A percentile compares a stretch with the other conserved stretches of the same genome.
Evolutionary conservation across 305 asterid genomes (phyloP).

Genomic region (Stenogyne calaminthoides): DNA sequence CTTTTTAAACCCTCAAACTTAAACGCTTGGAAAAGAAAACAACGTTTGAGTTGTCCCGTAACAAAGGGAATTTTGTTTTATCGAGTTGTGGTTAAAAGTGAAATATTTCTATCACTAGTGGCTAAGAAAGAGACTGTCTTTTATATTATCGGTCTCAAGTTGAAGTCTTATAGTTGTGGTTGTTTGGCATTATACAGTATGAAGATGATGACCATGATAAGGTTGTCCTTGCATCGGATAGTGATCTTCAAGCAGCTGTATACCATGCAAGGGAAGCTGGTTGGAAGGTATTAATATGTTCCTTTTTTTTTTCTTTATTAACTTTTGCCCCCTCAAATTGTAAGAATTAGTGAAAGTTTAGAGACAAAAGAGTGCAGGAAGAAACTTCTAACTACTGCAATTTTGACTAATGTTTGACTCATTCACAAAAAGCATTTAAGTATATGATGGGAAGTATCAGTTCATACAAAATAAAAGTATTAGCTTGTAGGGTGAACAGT

Average conservation of each 20-base stretch:
- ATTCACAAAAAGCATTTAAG: no score
- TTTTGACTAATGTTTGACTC: no score
- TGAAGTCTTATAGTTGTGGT: conserved; percentile 19
- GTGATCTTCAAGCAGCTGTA: conserved; percentile 91
- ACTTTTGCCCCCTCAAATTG: background rate
- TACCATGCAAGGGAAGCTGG: conserved; percentile 89
- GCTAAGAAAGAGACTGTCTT: background rate
- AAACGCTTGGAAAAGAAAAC: background rate
- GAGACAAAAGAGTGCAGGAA: no score
- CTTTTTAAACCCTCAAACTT: background rate
- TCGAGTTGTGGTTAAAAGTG: background rate
- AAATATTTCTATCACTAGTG: background rate
- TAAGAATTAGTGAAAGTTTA: background rate
- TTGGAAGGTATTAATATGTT: conserved; percentile 69
- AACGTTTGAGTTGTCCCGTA: no score
- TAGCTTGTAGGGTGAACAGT: no score
- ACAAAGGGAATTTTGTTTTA: background rate
- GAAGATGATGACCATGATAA: conserved; percentile 95
- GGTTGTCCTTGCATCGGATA: conserved; percentile 84
- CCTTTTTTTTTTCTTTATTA: conserved; percentile 3
- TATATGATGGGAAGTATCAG: no score
- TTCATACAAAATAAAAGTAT: no score
- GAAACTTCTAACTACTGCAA: no score
- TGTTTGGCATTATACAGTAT: conserved; percentile 50
- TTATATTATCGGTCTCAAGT: background rate